phyloP scores from a whole-genome alignment of 2,329 filamentous ascomycete species.

The Dactylonectria macrodidyma region DNA sequence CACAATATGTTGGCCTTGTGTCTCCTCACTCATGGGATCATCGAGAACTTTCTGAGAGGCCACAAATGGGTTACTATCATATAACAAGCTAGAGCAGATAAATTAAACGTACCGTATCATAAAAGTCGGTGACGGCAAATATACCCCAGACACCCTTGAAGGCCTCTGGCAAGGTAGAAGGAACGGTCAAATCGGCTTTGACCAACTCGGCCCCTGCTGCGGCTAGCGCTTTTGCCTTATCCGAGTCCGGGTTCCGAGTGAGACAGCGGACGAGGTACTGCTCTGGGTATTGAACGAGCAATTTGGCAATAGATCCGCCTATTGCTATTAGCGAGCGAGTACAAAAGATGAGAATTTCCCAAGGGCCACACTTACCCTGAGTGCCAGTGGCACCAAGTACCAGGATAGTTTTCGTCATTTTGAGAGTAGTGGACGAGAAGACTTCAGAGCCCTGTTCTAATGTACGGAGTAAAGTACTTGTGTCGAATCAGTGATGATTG shows the following conservation, averaged over 20 bases:
- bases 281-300: conserved; percentile 30
- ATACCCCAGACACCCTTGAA: conserved; percentile 30
- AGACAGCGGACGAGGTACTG: conserved; percentile 31
- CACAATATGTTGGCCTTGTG: conserved; percentile 33
- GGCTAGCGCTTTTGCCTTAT: conserved; percentile 30
- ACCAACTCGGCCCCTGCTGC: conserved; percentile 25
- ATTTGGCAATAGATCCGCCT: conserved; percentile 35
- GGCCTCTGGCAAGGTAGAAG: conserved; percentile 28
- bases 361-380: conserved; percentile 19
- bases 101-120: conserved; percentile 29
- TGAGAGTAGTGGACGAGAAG: background rate
- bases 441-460: background rate
- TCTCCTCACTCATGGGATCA: conserved; percentile 36
- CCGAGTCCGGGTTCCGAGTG: conserved; percentile 29
- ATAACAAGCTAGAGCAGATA: background rate
- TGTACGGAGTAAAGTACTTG: background rate
- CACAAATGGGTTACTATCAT: background rate
- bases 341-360: background rate
- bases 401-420: conserved; percentile 29
- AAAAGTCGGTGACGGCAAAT: conserved; percentile 35
- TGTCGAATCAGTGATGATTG: no score
- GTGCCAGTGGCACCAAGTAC: conserved; percentile 36
- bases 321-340: background rate
- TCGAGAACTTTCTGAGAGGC: conserved; percentile 25
- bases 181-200: conserved; percentile 33